These are phyloP conservation scores for Trichophyton simii DNA, from an alignment of 2,329 filamentous ascomycete genomes.

Conservation along the genomic window DNA sequence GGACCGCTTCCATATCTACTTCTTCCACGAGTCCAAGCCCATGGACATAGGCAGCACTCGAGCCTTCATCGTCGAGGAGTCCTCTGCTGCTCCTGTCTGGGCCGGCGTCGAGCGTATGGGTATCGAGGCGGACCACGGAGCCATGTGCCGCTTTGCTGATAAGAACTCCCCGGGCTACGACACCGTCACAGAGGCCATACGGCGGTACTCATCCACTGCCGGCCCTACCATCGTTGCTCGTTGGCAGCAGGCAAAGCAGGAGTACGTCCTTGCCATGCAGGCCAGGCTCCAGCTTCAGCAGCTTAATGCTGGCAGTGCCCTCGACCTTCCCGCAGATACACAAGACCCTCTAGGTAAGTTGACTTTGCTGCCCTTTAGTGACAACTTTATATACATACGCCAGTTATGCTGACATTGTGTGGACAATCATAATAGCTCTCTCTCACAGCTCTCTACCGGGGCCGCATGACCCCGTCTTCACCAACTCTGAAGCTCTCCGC, in stretches of 20 bases:
- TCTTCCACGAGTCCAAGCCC: slow-evolving; percentile 63
- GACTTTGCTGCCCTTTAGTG: neutral
- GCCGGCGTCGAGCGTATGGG: slow-evolving; percentile 60
- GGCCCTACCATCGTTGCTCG: slow-evolving; percentile 43
- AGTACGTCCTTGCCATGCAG: slow-evolving; percentile 25
- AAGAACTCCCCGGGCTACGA: slow-evolving; percentile 54
- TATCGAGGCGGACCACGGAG: slow-evolving; percentile 59
- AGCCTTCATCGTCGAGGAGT: slow-evolving; percentile 54
- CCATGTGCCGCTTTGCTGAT: slow-evolving; percentile 60
- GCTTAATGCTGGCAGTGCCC: neutral
- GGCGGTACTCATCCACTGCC: slow-evolving; percentile 39
- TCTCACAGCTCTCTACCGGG: neutral
- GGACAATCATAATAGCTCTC: neutral
- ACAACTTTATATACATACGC: neutral
- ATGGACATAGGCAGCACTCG: slow-evolving; percentile 55
- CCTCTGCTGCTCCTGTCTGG: slow-evolving; percentile 55
- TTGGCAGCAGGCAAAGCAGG: slow-evolving; percentile 47
- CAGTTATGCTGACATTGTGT: neutral
- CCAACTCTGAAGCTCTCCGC: neutral
- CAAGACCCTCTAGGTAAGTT: slow-evolving; percentile 7
- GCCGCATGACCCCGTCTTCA: neutral
- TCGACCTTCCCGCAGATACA: slow-evolving; percentile 4
- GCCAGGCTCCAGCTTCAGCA: slow-evolving; percentile 18
- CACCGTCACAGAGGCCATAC: slow-evolving; percentile 37
- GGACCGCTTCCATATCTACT: slow-evolving; percentile 58